A percentile compares a stretch with the other conserved stretches of the same genome.
Conservation (phyloP, 352 stramenopile genomes). For the Pythium myriotylum region DNA sequence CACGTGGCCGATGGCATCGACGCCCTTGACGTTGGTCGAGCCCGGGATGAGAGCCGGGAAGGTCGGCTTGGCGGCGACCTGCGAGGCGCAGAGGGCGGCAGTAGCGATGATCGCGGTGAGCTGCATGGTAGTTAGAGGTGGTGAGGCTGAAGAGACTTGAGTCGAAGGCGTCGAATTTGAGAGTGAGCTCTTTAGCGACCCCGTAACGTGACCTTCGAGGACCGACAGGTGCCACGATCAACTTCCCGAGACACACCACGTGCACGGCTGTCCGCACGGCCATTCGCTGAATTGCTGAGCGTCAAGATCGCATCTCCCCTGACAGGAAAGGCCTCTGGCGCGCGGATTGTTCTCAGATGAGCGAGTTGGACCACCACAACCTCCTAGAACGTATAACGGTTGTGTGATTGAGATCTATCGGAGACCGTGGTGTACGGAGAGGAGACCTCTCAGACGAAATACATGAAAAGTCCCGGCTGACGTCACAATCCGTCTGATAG, state of each 20-base stretch:
- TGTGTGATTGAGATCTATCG: not conserved
- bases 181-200: constrained; percentile 7
- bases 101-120: constrained; percentile 4
- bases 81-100: constrained; percentile 10
- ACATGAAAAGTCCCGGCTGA: not conserved
- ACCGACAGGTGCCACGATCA: too few species aligned
- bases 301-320: not conserved
- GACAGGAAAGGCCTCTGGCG: not conserved
- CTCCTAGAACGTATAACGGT: not conserved
- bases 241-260: not conserved
- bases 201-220: not conserved
- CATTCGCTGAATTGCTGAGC: too few species aligned
- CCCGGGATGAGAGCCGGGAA: constrained; percentile 23
- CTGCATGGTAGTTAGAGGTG: constrained; percentile 21
- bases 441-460: not conserved
- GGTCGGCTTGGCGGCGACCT: constrained; percentile 22
- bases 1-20: constrained; percentile 38
- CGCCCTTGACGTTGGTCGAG: constrained; percentile 22
- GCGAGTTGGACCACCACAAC: constrained; percentile 1
- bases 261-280: not conserved
- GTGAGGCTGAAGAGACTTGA: not conserved
- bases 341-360: constrained; percentile 1
- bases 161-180: constrained; percentile 7
- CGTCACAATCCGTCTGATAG: not conserved
- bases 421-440: not conserved